Conservation (phyloP, 345 rosid species). For the Gossypium sturtianum region DNA sequence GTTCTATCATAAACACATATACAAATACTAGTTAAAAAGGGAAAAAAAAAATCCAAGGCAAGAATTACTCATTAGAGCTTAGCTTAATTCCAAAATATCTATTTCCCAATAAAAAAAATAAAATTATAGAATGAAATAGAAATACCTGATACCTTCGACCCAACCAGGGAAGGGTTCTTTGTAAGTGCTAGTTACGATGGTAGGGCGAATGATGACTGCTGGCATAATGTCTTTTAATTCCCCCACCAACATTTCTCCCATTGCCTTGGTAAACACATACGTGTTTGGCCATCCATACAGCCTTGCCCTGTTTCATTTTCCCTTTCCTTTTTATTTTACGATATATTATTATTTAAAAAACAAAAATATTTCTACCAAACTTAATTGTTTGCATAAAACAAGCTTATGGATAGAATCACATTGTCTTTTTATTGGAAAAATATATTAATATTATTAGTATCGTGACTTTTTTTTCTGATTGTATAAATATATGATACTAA, state of each 20-base stretch:
- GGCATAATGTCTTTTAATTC: conserved; percentile 40
- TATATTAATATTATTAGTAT: too few relatives aligned
- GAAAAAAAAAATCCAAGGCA: neutral
- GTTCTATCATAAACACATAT: conserved; percentile 35
- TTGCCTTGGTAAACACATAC: conserved; percentile 84
- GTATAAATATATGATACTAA: too few relatives aligned
- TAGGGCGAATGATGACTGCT: conserved; percentile 55
- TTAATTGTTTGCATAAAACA: too few relatives aligned
- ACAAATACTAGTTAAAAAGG: neutral
- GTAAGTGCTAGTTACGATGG: conserved; percentile 66
- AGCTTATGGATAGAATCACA: too few relatives aligned
- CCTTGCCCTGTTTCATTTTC: conserved; percentile 42
- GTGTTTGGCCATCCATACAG: conserved; percentile 78
- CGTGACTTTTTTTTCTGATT: too few relatives aligned
- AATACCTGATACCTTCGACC: conserved; percentile 70
- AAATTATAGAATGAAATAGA: too few relatives aligned
- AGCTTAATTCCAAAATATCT: neutral
- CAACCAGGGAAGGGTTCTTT: conserved; percentile 81
- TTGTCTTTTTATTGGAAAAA: too few relatives aligned
- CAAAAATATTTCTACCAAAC: too few relatives aligned
- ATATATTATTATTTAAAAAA: too few relatives aligned
- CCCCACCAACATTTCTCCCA: conserved; percentile 73
- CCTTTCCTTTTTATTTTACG: too few relatives aligned
- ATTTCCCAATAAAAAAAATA: too few relatives aligned
- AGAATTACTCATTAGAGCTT: neutral